Evolutionary conservation across 805 yeast species (phyloP), one percentile per base, ranked within the genome.

Genomic region (Danielia oregonensis): DNA sequence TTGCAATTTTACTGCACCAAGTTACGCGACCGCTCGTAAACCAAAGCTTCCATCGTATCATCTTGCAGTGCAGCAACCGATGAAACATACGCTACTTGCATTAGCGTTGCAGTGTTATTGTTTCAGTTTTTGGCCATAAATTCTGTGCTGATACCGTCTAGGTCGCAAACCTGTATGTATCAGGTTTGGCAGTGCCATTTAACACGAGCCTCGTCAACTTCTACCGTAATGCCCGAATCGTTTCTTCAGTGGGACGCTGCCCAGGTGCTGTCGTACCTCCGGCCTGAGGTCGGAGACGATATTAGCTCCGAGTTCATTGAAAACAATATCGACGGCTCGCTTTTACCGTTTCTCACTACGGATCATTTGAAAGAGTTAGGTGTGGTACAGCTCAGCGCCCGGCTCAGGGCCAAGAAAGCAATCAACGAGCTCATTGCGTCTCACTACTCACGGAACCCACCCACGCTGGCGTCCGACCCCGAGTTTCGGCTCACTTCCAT

Each of bases 341-440:
- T 84, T 4, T 61, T 91, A 33, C 78, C 86, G 2, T 79, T 76
- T 41, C 63, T 89, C 32, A 76, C 78, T 21, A 75, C 84, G 9
- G 76, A 73, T 6, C 93, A 87, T 52, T 72, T 89, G 28, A 65
- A 69, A 40, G 96, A 88, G 34, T 61, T 91, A 51, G 94, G 89
- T 2, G 70, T 84, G 1, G 36, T 41, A 5, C 62, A 67, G 22
- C 53, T 83, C 21, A 70, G 72, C 19, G 71, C 74, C 13, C 68
- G 96, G 17, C 64, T 89, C 3, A 54, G 57, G 25, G 61, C 88
- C 26, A 78, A 86, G 53, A 67, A 72, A 32, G 72, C 76, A 18
- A 72, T 87, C 25, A 72, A 77, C 46, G 74, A 69, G 25, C 60
- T 86, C 26, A 57, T 75, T 11, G 46, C 61, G 9, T 54, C 58